Conservation (phyloP, 305 asterid species). For the Striga hermonthica region DNA sequence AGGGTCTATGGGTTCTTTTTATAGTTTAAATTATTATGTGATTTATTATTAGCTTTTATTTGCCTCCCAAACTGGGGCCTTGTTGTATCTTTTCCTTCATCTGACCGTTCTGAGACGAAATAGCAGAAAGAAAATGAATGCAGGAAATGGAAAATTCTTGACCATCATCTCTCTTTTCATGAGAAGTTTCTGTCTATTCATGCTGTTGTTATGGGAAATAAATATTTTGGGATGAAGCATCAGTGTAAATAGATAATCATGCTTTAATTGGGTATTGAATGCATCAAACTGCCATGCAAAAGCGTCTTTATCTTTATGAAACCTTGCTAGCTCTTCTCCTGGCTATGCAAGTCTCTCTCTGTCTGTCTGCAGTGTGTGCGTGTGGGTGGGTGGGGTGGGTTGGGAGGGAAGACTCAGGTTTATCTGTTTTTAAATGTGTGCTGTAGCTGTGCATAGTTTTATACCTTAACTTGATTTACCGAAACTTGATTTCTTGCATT, state of each 20-base stretch:
- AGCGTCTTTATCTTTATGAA: neutral
- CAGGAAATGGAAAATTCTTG: slow-evolving; percentile 15
- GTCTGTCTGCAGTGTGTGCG: too few relatives aligned
- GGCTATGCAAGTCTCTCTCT: too few relatives aligned
- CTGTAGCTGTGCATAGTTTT: too few relatives aligned
- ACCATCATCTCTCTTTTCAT: slow-evolving; percentile 22
- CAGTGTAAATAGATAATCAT: slow-evolving; percentile 13
- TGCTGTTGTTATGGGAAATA: slow-evolving; percentile 12
- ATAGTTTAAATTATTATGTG: neutral
- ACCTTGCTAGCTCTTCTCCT: too few relatives aligned
- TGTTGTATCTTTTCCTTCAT: slow-evolving; percentile 5
- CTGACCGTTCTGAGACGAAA: slow-evolving; percentile 10
- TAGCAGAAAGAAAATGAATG: slow-evolving; percentile 13
- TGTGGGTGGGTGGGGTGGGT: too few relatives aligned
- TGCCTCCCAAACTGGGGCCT: slow-evolving; percentile 4
- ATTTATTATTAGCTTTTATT: neutral
- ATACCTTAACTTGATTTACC: too few relatives aligned
- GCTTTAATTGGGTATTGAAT: slow-evolving; percentile 6
- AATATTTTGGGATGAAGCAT: slow-evolving; percentile 9
- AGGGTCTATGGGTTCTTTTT: slow-evolving; percentile 8
- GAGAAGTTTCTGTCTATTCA: slow-evolving; percentile 8
- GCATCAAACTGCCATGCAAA: slow-evolving; percentile 11
- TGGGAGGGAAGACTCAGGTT: too few relatives aligned
- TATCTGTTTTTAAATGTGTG: too few relatives aligned
- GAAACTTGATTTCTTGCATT: too few relatives aligned